Evolutionary conservation across 2,329 filamentous ascomycete genomes (phyloP), one percentile per base, ranked within the genome.

Genomic region (Diplodia seriata): DNA sequence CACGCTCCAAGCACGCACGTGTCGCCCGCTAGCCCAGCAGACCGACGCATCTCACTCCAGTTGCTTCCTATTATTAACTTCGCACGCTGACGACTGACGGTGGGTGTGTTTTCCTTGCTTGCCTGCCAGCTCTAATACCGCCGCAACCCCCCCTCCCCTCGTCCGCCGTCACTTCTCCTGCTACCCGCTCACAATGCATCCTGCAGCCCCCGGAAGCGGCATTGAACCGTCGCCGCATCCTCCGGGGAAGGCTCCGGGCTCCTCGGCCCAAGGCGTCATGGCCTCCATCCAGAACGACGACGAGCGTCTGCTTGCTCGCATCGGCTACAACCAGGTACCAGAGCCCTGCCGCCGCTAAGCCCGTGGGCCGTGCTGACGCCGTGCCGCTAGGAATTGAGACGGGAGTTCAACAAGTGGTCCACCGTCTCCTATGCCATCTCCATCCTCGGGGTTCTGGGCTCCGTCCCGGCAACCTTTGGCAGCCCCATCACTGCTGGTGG

Each of bases 321-420:
- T 89, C 72, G 87, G 87, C 36, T 89, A 89, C 74, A 86, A 84
- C 71, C 87, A 89, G 77, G 87, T 88, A 77, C 67, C 78, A 68
- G 23, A 18, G 18, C 18, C 57, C 55, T 12, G 26, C 18, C 36
- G 31, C 50, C 40, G 33, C 29, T 29, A 36, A 18, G 56, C 36
- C 56, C 31, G 70, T 1, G 33, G 33, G 33, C 33, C 33, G 11
- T 20, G 26, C 72, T 74, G 69, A 79, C 72, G 54, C 36, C 50
- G 29, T 11, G 7, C 31, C 20, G 53, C 31, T 68, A 89, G 87
- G 87, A 89, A 74, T 74, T 90, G 31, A 82, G 82, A 71, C 82
- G 88, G 66, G 86, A 90, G 71, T 90, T 90, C 73, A 89, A 85
- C 47, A 87, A 86, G 82, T 89, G 86, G 86, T 89, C 87, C 4